Base-by-base conservation (phyloP, 768 basidiomycete genomes). In the Gloeostereum incarnatum region DNA sequence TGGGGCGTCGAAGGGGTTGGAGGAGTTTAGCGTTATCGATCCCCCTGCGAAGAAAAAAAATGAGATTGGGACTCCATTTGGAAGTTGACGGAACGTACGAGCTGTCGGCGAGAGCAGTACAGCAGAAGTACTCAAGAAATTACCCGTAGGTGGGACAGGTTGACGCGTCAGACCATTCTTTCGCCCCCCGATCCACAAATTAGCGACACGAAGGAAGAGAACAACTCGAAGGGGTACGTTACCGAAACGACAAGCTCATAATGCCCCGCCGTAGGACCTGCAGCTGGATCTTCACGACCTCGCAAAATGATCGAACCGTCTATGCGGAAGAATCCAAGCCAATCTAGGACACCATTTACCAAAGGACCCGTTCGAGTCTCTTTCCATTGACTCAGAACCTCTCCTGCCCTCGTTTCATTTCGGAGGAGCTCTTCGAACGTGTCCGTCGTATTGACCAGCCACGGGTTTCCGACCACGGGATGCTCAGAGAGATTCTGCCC, bases 1-100 rank as follows among this genome's bases (percentile, higher is more conserved):
- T 1, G 68, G 67, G 20, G 50, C 25, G 31, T 53, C 54, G 52
- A 68, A 69, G 16, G 63, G 51, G 41, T 56, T 48, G 16, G 51
- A 59, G 13, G 63, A 61, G 33, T 52, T 62, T 45, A 67, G 33
- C 6, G 43, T 47, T 3, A 51, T 14, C 9, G 32, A 33, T 4
- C 50, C 50, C 30, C 49, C 49, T 51, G 17, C 6, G 21, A 14
- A 4, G 3, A 29, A 6, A 30, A 34, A 17, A 3, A 3, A 34
- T 17, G 11, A 11, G 11, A 14, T 34, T 11, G 33, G 11, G 2
- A 9, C 16, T 34, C 21, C 4, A 34, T 34, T 20, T 11, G 3
- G 13, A 20, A 34, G 3, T 19, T 4, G 21, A 34, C 7, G 33
- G 33, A 20, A 20, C n/a, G 11, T 4, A 34, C 33, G 33, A 34